phyloP scores from a whole-genome alignment of 1,284 basidiomycete species.

The Ustilago cynodontis region DNA sequence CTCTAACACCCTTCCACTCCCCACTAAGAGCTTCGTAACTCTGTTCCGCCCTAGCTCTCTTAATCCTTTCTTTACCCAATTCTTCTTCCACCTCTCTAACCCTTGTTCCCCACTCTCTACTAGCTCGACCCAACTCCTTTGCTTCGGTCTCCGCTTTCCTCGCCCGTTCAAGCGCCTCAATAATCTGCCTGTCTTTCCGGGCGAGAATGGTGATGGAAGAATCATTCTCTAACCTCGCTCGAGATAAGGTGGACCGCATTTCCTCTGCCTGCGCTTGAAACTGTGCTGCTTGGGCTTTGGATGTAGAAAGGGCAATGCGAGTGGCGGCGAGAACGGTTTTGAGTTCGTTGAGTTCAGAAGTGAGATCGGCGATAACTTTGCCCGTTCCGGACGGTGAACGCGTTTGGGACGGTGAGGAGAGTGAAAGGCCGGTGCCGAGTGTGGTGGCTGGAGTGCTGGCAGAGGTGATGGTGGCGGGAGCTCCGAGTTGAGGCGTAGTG shows the following conservation, averaged over 20 bases:
- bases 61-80: slow-evolving; percentile 55
- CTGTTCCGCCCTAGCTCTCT: slow-evolving; percentile 46
- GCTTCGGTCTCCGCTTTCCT: slow-evolving; percentile 65
- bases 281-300: slow-evolving; percentile 79
- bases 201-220: slow-evolving; percentile 84
- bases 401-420: neutral
- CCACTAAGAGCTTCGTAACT: slow-evolving; percentile 45
- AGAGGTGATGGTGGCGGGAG: neutral
- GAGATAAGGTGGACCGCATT: slow-evolving; percentile 83
- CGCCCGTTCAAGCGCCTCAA: slow-evolving; percentile 74
- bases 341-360: slow-evolving; percentile 41
- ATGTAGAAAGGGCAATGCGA: slow-evolving; percentile 79
- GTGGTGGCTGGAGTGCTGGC: neutral
- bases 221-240: slow-evolving; percentile 84
- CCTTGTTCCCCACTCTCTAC: slow-evolving; percentile 62
- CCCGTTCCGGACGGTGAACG: slow-evolving; percentile 6
- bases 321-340: slow-evolving; percentile 79
- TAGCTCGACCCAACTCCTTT: slow-evolving; percentile 62
- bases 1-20: slow-evolving; percentile 56
- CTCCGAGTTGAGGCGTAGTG: slow-evolving; percentile 7
- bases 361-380: slow-evolving; percentile 56
- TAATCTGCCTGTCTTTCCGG: slow-evolving; percentile 83
- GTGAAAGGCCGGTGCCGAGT: neutral
- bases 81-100: slow-evolving; percentile 60
- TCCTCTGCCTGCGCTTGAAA: slow-evolving; percentile 85